Evolutionary conservation across 768 basidiomycete genomes (phyloP).

Genomic region (Rhodotorula diobovata): DNA sequence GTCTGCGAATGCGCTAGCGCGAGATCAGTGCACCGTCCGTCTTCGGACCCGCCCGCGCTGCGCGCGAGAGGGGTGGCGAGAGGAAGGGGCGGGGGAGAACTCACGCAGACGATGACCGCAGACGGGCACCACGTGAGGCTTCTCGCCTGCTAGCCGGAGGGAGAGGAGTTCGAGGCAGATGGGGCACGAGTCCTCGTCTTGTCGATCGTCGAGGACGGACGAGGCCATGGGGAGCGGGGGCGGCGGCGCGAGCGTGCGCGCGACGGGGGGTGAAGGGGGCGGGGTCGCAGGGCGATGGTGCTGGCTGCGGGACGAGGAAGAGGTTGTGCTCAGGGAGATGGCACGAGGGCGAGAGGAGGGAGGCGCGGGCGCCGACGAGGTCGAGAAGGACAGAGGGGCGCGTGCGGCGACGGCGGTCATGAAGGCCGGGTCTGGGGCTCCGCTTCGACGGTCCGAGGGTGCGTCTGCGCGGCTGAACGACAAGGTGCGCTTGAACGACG

Average conservation of each 20-base stretch:
- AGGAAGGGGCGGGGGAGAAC: constrained; percentile 44
- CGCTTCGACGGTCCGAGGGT: too few relatives aligned
- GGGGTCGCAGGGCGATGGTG: neutral
- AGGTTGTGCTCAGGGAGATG: neutral
- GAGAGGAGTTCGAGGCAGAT: constrained; percentile 93
- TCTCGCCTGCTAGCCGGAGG: constrained; percentile 90
- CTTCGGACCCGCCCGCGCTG: too few relatives aligned
- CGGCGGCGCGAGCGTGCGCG: neutral
- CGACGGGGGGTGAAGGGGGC: neutral
- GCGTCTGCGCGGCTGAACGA: neutral
- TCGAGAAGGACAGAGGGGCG: neutral
- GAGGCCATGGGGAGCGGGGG: neutral
- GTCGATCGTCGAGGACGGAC: neutral
- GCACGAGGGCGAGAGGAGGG: neutral
- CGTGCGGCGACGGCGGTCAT: too few relatives aligned
- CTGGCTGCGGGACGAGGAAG: neutral
- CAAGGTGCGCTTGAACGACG: neutral
- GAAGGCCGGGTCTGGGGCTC: too few relatives aligned
- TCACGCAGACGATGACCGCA: constrained; percentile 98
- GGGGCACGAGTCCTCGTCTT: constrained; percentile 82
- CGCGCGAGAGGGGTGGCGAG: rapidly evolving
- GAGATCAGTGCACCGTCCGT: constrained; percentile 13
- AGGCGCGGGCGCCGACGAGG: neutral
- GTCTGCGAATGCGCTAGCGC: constrained; percentile 2
- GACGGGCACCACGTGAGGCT: constrained; percentile 92